Percentiles rank a stretch among this genome's conserved stretches.
Evolutionary conservation across 345 rosid species (phyloP).

Genomic region (Anacardium occidentale): DNA sequence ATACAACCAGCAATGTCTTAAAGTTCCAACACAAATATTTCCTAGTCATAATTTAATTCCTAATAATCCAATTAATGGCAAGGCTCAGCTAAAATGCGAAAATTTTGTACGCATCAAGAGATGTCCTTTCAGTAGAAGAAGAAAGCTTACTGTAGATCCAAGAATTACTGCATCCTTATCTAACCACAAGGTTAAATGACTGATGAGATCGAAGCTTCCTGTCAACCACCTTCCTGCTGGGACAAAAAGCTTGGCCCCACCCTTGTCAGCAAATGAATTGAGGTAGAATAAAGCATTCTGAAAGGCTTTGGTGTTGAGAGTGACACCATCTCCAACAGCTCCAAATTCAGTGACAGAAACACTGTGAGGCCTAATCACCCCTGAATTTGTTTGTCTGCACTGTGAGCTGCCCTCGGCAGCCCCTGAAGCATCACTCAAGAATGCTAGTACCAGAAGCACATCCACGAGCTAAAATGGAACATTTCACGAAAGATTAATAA

Average conservation of each 20-base stretch:
- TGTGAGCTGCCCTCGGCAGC: constrained; percentile 43
- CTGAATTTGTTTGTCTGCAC: constrained; percentile 51
- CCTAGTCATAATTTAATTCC: neutral
- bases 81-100: neutral
- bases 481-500: constrained; percentile 12
- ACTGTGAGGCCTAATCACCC: constrained; percentile 76
- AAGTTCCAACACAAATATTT: neutral
- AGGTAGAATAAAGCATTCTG: constrained; percentile 98
- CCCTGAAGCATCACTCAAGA: constrained; percentile 47
- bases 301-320: constrained; percentile 94
- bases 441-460: constrained; percentile 67
- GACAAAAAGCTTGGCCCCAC: constrained; percentile 96
- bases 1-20: neutral
- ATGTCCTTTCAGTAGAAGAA: constrained; percentile 3
- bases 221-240: constrained; percentile 97
- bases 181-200: constrained; percentile 89
- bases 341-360: constrained; percentile 95
- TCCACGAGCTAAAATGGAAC: constrained; percentile 62
- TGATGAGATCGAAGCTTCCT: constrained; percentile 94
- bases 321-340: constrained; percentile 95
- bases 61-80: constrained; percentile 4
- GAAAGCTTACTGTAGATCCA: constrained; percentile 70
- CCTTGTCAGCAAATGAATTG: constrained; percentile 92
- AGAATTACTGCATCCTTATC: constrained; percentile 89
- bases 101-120: neutral